Evolutionary conservation across 2,329 filamentous ascomycete genomes (phyloP).

Genomic region (Coniochaeta sp.): DNA sequence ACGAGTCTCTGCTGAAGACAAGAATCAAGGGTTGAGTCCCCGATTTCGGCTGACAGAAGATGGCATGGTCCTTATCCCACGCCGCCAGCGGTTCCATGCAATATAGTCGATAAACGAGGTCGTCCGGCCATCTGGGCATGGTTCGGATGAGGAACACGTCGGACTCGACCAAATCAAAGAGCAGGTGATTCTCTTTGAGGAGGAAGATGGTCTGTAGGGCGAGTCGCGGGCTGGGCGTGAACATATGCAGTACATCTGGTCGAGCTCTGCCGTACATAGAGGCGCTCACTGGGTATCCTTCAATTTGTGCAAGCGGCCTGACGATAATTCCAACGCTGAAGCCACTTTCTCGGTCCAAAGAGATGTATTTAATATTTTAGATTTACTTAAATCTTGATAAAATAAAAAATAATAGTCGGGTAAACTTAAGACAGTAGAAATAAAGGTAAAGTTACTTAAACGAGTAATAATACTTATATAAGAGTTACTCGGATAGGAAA

Average conservation of each 20-base stretch:
- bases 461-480: too few relatives aligned
- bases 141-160: conserved; percentile 3
- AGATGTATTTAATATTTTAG: conserved; percentile 1
- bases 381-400: too few relatives aligned
- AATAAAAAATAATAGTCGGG: too few relatives aligned
- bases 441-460: too few relatives aligned
- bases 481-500: too few relatives aligned
- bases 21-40: neutral
- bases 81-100: neutral
- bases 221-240: neutral
- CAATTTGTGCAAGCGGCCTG: neutral
- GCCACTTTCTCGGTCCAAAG: conserved; percentile 2
- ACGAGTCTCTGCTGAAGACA: neutral
- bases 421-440: too few relatives aligned
- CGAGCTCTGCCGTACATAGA: conserved; percentile 3
- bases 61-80: conserved; percentile 3
- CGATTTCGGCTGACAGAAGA: neutral
- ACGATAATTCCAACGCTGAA: conserved; percentile 1
- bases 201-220: conserved; percentile 1
- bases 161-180: neutral
- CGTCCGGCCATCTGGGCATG: conserved; percentile 1
- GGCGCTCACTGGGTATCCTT: conserved; percentile 1
- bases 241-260: neutral
- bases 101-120: neutral
- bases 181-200: conserved; percentile 3